Base-by-base conservation (phyloP, 2,329 filamentous ascomycete species). In the Fusarium sp. region DNA sequence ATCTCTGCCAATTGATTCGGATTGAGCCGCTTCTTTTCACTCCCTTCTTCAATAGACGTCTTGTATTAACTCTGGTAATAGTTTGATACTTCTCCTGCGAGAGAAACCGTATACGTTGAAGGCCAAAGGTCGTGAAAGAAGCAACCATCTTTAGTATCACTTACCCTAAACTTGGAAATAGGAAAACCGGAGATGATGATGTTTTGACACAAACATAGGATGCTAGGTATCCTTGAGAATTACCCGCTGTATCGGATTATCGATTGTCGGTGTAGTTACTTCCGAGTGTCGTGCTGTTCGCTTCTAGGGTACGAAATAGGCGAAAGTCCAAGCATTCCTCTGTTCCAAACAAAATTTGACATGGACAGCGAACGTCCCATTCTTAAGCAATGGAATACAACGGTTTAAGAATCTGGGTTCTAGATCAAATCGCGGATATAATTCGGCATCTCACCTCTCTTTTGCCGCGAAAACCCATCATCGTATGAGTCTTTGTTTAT, bases 401-500 rank as follows among this genome's bases (percentile, higher is more conserved):
- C n/a, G 14, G 22, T 20, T 52, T 10, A 20, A 52, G 8, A 16
- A 8, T 15, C 25, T 11, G 10, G 18, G 15, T n/a, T 24, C 16
- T 27, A n/a, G 15, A 30, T n/a, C 2, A 22, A 30, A 8, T 10
- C 1, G n/a, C 43, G 14, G 20, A 46, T 20, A 51, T 42, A 16
- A n/a, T 47, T 43, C 54, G 38, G 25, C 27, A 51, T 54, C 25
- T 12, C 14, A 32, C 24, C 45, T 30, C 46, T 30, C 9, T 42
- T 32, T 56, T 45, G 47, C 56, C 44, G 45, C 22, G 22, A 52
- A 50, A 22, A n/a, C 6, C 10, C 22, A 25, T 27, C 22, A n/a
- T 75, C 70, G 67, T 74, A 72, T 55, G 72, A 75, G 58, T 46
- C 61, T 38, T 38, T 42, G 24, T 40, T 50, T 47, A 34, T 20